Percentiles rank a stretch among this genome's conserved stretches.
phyloP scores from a whole-genome alignment of 2,329 filamentous ascomycete genomes.

The Talaromyces sp. region DNA sequence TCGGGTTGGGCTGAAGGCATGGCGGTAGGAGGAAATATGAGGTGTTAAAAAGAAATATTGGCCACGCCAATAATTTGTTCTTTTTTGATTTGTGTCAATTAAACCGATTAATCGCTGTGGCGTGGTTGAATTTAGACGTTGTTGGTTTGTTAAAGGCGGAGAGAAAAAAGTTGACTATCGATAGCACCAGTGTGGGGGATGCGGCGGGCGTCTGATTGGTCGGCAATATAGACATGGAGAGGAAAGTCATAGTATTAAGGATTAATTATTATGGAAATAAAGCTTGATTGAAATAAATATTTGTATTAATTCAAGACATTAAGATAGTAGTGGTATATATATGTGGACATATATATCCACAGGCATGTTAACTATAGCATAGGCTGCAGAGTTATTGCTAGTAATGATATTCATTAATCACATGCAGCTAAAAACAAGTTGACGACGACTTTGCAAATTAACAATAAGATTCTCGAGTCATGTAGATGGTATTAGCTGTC shows the following conservation, averaged over 20 bases:
- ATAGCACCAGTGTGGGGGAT: slow-evolving; percentile 4
- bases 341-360: background rate
- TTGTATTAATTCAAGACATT: too few species aligned
- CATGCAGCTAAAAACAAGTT: too few species aligned
- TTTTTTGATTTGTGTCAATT: background rate
- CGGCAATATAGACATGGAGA: background rate
- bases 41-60: background rate
- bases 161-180: slow-evolving; percentile 18
- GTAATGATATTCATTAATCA: too few species aligned
- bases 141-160: slow-evolving; percentile 12
- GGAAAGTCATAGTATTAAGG: too few species aligned
- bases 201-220: background rate
- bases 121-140: background rate
- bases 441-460: too few species aligned
- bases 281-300: too few species aligned
- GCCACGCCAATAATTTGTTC: background rate
- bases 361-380: too few species aligned
- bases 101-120: background rate
- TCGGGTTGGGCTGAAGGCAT: slow-evolving; percentile 38
- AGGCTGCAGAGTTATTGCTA: too few species aligned
- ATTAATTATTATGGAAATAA: background rate
- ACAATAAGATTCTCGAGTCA: too few species aligned
- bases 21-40: background rate
- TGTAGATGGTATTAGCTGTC: too few species aligned
- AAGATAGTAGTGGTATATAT: background rate